Percentiles rank a stretch among this genome's conserved stretches.
Conservation (phyloP, 148 eudicot genomes). For the Amaranthus hypochondriacus region DNA sequence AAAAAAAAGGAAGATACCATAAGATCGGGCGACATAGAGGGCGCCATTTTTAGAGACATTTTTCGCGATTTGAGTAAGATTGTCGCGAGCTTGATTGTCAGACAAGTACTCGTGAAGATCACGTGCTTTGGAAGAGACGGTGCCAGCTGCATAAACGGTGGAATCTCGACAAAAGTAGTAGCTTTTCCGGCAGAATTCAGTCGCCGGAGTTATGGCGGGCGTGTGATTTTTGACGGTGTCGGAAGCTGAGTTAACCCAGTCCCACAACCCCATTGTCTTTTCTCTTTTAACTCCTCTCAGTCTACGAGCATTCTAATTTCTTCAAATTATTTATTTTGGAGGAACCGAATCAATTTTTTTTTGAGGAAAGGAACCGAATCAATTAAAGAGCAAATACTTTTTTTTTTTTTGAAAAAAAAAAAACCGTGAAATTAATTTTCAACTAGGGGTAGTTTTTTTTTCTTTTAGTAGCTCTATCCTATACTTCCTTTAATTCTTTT, state of each 20-base stretch:
- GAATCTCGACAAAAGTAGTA: slow-evolving; percentile 7
- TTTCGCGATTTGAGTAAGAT: slow-evolving; percentile 12
- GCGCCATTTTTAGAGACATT: slow-evolving; percentile 15
- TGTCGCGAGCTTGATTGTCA: slow-evolving; percentile 27
- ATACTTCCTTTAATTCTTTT: no score
- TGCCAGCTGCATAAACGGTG: slow-evolving; percentile 2
- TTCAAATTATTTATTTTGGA: not conserved
- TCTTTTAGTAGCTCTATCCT: no score
- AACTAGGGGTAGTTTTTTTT: no score
- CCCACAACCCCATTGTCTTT: not conserved
- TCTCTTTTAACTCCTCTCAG: not conserved
- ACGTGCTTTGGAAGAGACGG: slow-evolving; percentile 23
- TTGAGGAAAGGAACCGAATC: not conserved
- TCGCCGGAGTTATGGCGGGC: slow-evolving; percentile 21
- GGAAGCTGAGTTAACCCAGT: slow-evolving; percentile 2
- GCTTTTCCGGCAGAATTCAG: slow-evolving; percentile 19
- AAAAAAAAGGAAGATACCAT: slow-evolving; percentile 12
- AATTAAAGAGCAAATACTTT: not conserved
- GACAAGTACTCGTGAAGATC: slow-evolving; percentile 14
- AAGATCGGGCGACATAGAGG: slow-evolving; percentile 19
- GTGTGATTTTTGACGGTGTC: not conserved
- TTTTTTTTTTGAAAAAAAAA: no score
- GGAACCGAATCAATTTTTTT: no score
- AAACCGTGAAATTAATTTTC: no score
- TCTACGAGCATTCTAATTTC: not conserved